phyloP scores from a whole-genome alignment of 1,284 basidiomycete species.

The Pseudozyma sp. region DNA sequence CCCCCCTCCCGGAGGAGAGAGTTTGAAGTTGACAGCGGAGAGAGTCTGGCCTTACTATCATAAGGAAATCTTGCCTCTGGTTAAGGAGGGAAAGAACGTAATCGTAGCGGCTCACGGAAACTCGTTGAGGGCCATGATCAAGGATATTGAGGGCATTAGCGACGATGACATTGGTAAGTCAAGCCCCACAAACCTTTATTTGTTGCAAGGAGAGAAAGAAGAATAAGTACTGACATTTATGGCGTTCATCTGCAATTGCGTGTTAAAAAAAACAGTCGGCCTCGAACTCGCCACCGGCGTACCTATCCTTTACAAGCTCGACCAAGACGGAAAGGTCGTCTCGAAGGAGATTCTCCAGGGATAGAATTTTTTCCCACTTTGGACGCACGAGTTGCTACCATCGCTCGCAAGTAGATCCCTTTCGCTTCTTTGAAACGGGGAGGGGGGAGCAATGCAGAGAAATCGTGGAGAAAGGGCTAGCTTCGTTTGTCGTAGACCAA shows the following conservation, averaged over 20 bases:
- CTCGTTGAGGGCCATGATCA: conserved; percentile 70
- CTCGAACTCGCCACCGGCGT: conserved; percentile 71
- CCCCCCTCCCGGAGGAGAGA: conserved; percentile 71
- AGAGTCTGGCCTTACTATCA: conserved; percentile 71
- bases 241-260: background rate
- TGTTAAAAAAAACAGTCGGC: conserved; percentile 53
- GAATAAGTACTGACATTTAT: background rate
- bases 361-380: no score
- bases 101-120: conserved; percentile 71
- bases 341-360: conserved; percentile 65
- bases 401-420: no score
- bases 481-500: no score
- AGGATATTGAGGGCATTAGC: conserved; percentile 69
- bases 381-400: no score
- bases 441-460: no score
- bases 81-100: conserved; percentile 70
- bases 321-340: conserved; percentile 65
- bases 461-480: no score
- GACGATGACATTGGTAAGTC: conserved; percentile 69
- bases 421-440: no score
- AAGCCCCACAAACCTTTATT: background rate
- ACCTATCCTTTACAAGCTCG: conserved; percentile 71
- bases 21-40: conserved; percentile 70
- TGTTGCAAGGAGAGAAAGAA: background rate
- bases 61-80: conserved; percentile 69